phyloP scores from a whole-genome alignment of 2,329 filamentous ascomycete species.

The Fusarium anguioides region DNA sequence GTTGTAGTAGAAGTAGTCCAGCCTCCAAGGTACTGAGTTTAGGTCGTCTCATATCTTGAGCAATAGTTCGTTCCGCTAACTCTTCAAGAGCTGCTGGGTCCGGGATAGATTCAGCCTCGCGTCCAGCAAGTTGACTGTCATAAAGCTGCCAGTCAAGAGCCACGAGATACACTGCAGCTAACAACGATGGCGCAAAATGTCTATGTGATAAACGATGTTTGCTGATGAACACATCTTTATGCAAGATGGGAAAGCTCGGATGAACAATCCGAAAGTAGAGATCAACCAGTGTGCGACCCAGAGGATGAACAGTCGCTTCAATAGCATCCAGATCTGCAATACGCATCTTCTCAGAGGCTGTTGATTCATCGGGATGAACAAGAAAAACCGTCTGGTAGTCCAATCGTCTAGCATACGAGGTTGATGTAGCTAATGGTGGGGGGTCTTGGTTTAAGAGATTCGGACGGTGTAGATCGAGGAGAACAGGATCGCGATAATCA shows the following conservation, averaged over 20 bases:
- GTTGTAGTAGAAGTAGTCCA: slow-evolving; percentile 64
- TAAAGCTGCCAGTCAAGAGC: slow-evolving; percentile 71
- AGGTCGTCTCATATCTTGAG: slow-evolving; percentile 61
- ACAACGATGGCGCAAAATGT: slow-evolving; percentile 68
- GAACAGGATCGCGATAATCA: slow-evolving; percentile 66
- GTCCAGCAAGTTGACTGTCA: slow-evolving; percentile 60
- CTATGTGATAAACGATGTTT: slow-evolving; percentile 68
- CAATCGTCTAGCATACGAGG: slow-evolving; percentile 48
- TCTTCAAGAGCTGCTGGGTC: slow-evolving; percentile 51
- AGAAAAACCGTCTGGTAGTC: slow-evolving; percentile 52
- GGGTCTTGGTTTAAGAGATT: slow-evolving; percentile 49
- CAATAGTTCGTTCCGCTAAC: slow-evolving; percentile 57
- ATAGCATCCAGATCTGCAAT: slow-evolving; percentile 61
- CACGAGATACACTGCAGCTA: slow-evolving; percentile 71
- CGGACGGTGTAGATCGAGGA: slow-evolving; percentile 67
- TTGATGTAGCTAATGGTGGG: slow-evolving; percentile 1
- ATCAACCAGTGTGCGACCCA: slow-evolving; percentile 72
- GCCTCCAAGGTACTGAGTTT: slow-evolving; percentile 67
- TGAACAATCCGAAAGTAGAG: slow-evolving; percentile 74
- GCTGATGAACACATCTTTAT: slow-evolving; percentile 71
- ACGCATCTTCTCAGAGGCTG: slow-evolving; percentile 54
- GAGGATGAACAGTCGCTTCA: slow-evolving; percentile 70
- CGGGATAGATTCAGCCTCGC: slow-evolving; percentile 46
- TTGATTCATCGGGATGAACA: slow-evolving; percentile 51
- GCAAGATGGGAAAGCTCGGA: slow-evolving; percentile 67